phyloP scores from a whole-genome alignment of 2,329 filamentous ascomycete genomes.

The Iodosphaeria phyllophila region DNA sequence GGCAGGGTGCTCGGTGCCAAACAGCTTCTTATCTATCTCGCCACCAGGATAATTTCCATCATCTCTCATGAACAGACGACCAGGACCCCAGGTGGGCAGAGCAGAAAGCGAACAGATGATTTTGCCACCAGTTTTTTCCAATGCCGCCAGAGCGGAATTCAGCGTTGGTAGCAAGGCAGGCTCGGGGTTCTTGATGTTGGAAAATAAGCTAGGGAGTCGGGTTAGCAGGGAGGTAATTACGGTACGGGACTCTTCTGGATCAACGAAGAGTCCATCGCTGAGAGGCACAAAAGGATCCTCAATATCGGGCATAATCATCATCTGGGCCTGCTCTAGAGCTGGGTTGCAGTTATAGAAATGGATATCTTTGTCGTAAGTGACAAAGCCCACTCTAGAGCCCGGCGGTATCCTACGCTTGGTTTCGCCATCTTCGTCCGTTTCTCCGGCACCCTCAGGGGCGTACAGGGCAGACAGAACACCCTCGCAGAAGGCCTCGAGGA shows the following conservation, averaged over 20 bases:
- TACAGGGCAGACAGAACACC: slow-evolving; percentile 77
- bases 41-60: slow-evolving; percentile 72
- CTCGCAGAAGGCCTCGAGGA: slow-evolving; percentile 76
- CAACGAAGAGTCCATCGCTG: slow-evolving; percentile 82
- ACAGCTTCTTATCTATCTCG: slow-evolving; percentile 81
- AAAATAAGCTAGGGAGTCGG: slow-evolving; percentile 71
- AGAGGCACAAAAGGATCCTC: slow-evolving; percentile 92
- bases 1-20: slow-evolving; percentile 72
- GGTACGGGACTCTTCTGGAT: slow-evolving; percentile 68
- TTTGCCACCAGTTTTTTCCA: slow-evolving; percentile 80
- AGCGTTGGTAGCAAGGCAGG: slow-evolving; percentile 72
- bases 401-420: slow-evolving; percentile 44
- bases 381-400: slow-evolving; percentile 78
- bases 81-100: slow-evolving; percentile 84
- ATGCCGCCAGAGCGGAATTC: slow-evolving; percentile 65
- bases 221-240: slow-evolving; percentile 79
- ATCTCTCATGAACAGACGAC: slow-evolving; percentile 68
- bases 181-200: slow-evolving; percentile 74
- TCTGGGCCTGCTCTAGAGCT: slow-evolving; percentile 70
- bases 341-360: slow-evolving; percentile 93
- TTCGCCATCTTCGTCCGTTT: slow-evolving; percentile 33
- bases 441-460: slow-evolving; percentile 36
- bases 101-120: slow-evolving; percentile 73
- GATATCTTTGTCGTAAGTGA: slow-evolving; percentile 91
- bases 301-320: slow-evolving; percentile 96